These are phyloP conservation scores for Biancaea sappan DNA, from an alignment of 306 rosid species.

Conservation along the genomic window DNA sequence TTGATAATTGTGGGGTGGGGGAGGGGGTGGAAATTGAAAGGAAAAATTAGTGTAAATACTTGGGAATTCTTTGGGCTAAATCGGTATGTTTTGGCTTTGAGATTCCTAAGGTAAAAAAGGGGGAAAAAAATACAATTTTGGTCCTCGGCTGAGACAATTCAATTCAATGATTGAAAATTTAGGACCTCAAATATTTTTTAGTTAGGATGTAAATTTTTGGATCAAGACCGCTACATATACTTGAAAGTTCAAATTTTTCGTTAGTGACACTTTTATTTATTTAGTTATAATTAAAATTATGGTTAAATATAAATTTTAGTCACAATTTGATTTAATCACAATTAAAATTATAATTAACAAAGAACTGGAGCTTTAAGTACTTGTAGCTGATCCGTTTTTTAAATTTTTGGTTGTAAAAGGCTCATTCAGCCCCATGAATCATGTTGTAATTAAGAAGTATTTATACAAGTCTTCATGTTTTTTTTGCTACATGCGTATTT, in stretches of 20 bases:
- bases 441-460: constrained; percentile 22
- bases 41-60: constrained; percentile 48
- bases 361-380: no score
- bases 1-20: not conserved
- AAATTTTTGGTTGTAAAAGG: constrained; percentile 24
- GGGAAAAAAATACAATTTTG: constrained; percentile 16
- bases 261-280: no score
- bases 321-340: no score
- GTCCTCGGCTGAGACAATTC: constrained; percentile 43
- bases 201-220: constrained; percentile 23
- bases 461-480: no score
- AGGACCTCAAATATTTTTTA: not conserved
- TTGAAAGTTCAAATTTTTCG: no score
- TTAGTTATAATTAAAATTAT: no score
- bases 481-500: no score
- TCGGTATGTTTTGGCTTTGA: constrained; percentile 35
- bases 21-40: not conserved
- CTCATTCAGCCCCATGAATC: constrained; percentile 31
- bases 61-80: constrained; percentile 51
- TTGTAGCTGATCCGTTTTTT: no score
- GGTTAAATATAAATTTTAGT: no score
- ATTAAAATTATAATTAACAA: no score
- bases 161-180: constrained; percentile 30
- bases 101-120: constrained; percentile 32
- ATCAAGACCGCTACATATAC: no score